These are phyloP conservation scores for Massarina eburnea DNA, from an alignment of 2,329 filamentous ascomycete genomes.

Conservation along the genomic window DNA sequence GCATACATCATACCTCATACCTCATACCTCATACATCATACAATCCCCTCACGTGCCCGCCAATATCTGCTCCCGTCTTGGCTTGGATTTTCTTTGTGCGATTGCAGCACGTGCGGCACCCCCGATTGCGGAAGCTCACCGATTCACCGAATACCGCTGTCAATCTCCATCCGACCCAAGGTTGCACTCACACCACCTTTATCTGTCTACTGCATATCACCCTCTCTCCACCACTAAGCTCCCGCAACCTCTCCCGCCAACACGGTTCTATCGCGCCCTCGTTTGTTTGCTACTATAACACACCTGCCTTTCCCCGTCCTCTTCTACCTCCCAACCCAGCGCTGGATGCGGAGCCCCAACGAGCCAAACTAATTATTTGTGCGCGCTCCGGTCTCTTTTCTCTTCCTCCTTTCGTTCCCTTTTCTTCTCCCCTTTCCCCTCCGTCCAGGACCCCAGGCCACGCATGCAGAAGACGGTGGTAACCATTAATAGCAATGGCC, in stretches of 20 bases:
- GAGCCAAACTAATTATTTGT: background rate
- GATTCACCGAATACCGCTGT: constrained; percentile 5
- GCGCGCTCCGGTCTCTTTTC: background rate
- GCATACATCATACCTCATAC: background rate
- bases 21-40: too few species aligned
- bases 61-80: background rate
- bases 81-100: constrained; percentile 4
- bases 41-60: too few species aligned
- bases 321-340: constrained; percentile 6
- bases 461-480: constrained; percentile 68
- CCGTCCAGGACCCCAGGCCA: constrained; percentile 9
- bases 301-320: constrained; percentile 10
- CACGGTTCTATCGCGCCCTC: constrained; percentile 18
- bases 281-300: constrained; percentile 8
- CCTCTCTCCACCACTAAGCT: constrained; percentile 13
- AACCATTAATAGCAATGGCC: constrained; percentile 92
- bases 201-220: constrained; percentile 24
- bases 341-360: constrained; percentile 18
- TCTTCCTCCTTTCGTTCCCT: constrained; percentile 1
- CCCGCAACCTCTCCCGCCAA: constrained; percentile 7
- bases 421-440: constrained; percentile 4
- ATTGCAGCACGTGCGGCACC: constrained; percentile 6
- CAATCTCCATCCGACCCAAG: background rate
- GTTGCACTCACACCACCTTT: constrained; percentile 23
- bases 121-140: constrained; percentile 6